Conservation (phyloP, 768 basidiomycete genomes). For the Russula sp. region DNA sequence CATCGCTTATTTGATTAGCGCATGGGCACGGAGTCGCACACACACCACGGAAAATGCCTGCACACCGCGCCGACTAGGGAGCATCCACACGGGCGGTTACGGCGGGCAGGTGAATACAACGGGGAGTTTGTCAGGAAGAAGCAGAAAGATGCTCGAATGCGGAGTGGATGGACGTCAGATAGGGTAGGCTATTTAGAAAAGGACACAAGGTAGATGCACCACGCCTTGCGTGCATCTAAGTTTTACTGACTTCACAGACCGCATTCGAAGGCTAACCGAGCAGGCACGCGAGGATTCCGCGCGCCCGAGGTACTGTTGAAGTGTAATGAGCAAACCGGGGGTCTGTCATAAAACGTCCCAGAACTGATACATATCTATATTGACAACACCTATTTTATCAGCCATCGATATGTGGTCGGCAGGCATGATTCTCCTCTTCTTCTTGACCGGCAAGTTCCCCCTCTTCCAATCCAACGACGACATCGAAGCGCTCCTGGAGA, state of each 20-base stretch:
- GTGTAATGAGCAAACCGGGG: slow-evolving; percentile 87
- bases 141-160: slow-evolving; percentile 56
- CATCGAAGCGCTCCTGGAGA: slow-evolving; percentile 92
- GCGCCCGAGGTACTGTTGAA: slow-evolving; percentile 96
- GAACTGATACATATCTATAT: not conserved
- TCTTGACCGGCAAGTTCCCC: slow-evolving; percentile 88
- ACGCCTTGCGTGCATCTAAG: not conserved
- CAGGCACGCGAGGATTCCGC: slow-evolving; percentile 94
- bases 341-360: slow-evolving; percentile 39
- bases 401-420: slow-evolving; percentile 97
- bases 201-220: slow-evolving; percentile 53
- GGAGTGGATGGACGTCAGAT: slow-evolving; percentile 50
- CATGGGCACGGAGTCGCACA: slow-evolving; percentile 48
- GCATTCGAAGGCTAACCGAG: slow-evolving; percentile 87
- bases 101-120: slow-evolving; percentile 40
- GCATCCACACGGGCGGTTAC: slow-evolving; percentile 64
- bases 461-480: slow-evolving; percentile 93
- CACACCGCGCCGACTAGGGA: slow-evolving; percentile 62
- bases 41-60: slow-evolving; percentile 56
- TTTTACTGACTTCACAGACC: slow-evolving; percentile 42
- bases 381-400: slow-evolving; percentile 32
- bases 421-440: slow-evolving; percentile 88
- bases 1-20: not conserved
- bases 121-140: slow-evolving; percentile 46
- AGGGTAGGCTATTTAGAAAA: slow-evolving; percentile 74